Base-by-base conservation (phyloP, 2,329 filamentous ascomycete species). In the Colletotrichum paranaense region DNA sequence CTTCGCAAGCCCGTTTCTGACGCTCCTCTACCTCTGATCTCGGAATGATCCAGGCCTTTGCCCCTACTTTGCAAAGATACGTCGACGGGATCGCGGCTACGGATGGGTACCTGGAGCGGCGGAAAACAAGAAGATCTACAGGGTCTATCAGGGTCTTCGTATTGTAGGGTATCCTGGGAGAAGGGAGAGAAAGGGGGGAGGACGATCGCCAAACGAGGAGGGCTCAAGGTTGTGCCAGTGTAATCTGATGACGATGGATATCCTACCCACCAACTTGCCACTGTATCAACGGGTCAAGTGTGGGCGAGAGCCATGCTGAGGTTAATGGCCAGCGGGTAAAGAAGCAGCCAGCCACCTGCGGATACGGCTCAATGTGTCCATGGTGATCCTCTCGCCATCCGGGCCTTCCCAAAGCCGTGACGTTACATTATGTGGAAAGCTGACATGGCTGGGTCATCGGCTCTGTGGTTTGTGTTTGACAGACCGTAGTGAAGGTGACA, bases 381-480 rank as follows among this genome's bases (percentile, higher is more conserved):
- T 42, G 38, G 19, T 42, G 38, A 42, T 42, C 38, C 38, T 42
- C 52, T 42, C 42, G 26, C 53, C 38, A 19, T 49, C 42, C 42
- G 52, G 52, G n/a, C 52, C 38, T 46, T 30, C 32, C 30, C 53
- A 32, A 7, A 46, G 53, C 59, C 65, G 35, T 32, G 49, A 46
- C 35, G 66, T 69, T 28, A 32, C 53, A 72, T 72, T 30, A 5
- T 46, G n/a, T n/a, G 22, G 57, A 42, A 42, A 24, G 38, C n/a
- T 64, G 55, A 46, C 66, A 59, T 52, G 28, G 57, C 38, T 42
- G 53, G 9, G 5, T 35, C 32, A 35, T 35, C 32, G 42, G 16
- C 19, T 8, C 42, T n/a, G 19, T 49, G 19, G 42, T 7, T 49
- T n/a, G 7, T 7, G 19, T 2, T 19, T 49, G 19, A 11, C 19